phyloP scores from a whole-genome alignment of 768 basidiomycete species.

The Filobasidium floriforme region DNA sequence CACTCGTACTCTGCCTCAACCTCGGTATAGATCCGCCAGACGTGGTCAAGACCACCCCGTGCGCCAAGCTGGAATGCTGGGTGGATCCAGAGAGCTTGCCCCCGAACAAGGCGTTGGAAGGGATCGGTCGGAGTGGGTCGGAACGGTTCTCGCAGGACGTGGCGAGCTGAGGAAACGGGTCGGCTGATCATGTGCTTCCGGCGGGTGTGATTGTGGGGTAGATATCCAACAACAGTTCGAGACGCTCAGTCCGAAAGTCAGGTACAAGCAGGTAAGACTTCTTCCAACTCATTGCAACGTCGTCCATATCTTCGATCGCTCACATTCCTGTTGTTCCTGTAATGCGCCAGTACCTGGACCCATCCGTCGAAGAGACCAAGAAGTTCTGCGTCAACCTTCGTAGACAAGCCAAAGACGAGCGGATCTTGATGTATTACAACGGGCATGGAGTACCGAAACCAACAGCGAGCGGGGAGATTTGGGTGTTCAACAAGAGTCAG shows the following conservation, averaged over 20 bases:
- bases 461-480: conserved; percentile 85
- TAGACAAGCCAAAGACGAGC: conserved; percentile 84
- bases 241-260: conserved; percentile 84
- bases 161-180: neutral
- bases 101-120: conserved; percentile 84
- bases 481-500: conserved; percentile 85
- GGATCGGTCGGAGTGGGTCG: conserved; percentile 64
- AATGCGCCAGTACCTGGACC: conserved; percentile 66
- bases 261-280: conserved; percentile 60
- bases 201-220: conserved; percentile 7
- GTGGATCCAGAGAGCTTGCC: conserved; percentile 90
- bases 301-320: no score
- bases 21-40: conserved; percentile 98
- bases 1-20: conserved; percentile 81
- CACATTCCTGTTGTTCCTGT: neutral
- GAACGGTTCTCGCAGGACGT: neutral
- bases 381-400: conserved; percentile 75
- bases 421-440: conserved; percentile 93
- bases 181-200: neutral
- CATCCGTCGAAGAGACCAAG: conserved; percentile 85
- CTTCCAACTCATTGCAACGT: neutral
- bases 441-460: conserved; percentile 98
- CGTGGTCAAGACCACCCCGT: conserved; percentile 92
- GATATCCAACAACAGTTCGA: conserved; percentile 91
- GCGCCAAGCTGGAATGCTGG: conserved; percentile 92